Base-by-base conservation (phyloP, 73 alveolate species). In the Breviolum minutum region DNA sequence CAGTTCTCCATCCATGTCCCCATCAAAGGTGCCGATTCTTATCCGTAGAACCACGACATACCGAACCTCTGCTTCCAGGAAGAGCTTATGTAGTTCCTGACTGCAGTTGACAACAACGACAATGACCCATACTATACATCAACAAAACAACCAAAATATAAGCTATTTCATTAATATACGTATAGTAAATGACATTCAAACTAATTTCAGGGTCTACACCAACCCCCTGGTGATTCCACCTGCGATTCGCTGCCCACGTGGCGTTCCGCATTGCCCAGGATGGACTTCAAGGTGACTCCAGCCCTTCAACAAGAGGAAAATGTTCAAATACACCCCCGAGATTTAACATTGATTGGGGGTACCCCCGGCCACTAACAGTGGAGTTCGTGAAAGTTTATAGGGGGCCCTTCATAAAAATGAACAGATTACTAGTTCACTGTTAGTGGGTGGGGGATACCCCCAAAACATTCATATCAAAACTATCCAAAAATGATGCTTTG, bases 231-330 rank as follows among this genome's bases (percentile, higher is more conserved):
- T 0, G 32, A 40, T 17, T 27, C 74, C 40, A 70, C 95, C 95
- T 88, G 30, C 32, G 86, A n/a, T 60, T 88, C 85, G 54, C 63
- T 69, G 61, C 82, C 40, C 61, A 88, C 95, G 85, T 88, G 77
- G 71, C 81, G 80, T 60, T 88, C 81, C 68, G 95, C 95, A 19
- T 88, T 88, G 95, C 95, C 81, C 70, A 88, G 70, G 95, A 88
- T 64, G 61, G 85, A 68, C 27, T 64, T 69, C 85, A 88, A 68
- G 60, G 95, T 88, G 61, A 88, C 70, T 48, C 95, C 95, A 16
- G 95, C 95, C 95, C 95, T 88, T 54, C 26, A 68, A 26, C 24
- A 8, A 2, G 77, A 16, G 16, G 86, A 40, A 40, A 40, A 40
- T 40, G 54, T 40, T n/a, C n/a, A n/a, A n/a, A n/a, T n/a, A n/a